phyloP scores from a whole-genome alignment of 177 flowering plant genomes.

The Vitis hybrid region DNA sequence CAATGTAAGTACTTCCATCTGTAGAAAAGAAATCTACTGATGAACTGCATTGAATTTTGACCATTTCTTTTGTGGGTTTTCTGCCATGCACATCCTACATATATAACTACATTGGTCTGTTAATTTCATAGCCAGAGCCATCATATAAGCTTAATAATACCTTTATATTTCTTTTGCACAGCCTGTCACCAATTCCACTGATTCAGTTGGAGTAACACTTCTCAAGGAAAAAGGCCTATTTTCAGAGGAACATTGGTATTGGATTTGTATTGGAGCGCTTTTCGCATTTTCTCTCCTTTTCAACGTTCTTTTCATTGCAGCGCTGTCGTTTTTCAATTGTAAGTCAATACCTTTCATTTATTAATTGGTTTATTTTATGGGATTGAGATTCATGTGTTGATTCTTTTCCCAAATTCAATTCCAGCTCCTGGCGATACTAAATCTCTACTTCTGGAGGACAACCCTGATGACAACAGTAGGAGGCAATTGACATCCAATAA shows the following conservation, averaged over 20 bases:
- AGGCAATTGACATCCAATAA: not conserved
- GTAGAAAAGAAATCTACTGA: slow-evolving; percentile 14
- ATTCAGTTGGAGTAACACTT: slow-evolving; percentile 16
- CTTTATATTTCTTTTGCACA: not conserved
- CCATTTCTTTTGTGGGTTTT: no score
- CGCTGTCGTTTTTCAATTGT: slow-evolving; percentile 34
- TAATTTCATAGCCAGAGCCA: not conserved
- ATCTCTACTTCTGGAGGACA: slow-evolving; percentile 10
- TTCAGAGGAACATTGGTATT: slow-evolving; percentile 22
- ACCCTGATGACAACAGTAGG: slow-evolving; percentile 10
- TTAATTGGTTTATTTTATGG: not conserved
- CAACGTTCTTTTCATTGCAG: slow-evolving; percentile 20
- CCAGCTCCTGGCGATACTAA: slow-evolving; percentile 29
- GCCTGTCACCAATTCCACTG: not conserved
- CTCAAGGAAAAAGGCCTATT: slow-evolving; percentile 24
- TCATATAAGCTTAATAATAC: not conserved
- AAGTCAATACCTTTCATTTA: slow-evolving; percentile 8
- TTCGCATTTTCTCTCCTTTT: slow-evolving; percentile 13
- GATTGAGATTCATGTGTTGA: not conserved
- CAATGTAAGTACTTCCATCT: slow-evolving; percentile 22
- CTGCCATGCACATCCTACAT: no score
- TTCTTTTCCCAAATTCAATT: not conserved
- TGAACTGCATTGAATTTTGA: not conserved
- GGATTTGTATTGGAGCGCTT: slow-evolving; percentile 19
- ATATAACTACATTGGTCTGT: not conserved